A percentile compares a stretch with the other conserved stretches of the same genome.
phyloP scores from a whole-genome alignment of 2,329 filamentous ascomycete species.

The Xylaria sp. region DNA sequence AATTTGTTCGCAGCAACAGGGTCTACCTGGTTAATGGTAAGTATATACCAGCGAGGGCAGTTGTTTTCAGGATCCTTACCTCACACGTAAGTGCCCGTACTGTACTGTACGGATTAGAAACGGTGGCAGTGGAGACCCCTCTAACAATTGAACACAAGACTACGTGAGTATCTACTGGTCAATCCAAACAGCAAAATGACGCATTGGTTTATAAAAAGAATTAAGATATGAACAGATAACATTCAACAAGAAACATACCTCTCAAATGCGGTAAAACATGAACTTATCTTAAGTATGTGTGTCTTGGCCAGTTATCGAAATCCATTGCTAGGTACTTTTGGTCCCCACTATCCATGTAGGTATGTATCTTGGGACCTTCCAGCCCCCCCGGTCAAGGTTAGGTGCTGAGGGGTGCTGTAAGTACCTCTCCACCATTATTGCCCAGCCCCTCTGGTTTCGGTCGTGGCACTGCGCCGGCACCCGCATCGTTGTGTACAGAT shows the following conservation, averaged over 20 bases:
- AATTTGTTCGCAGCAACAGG: neutral
- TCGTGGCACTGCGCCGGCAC: slow-evolving; percentile 27
- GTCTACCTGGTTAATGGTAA: neutral
- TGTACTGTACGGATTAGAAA: neutral
- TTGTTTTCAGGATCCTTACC: neutral
- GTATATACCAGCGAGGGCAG: too few species aligned
- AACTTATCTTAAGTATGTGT: neutral
- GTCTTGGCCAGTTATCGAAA: too few species aligned
- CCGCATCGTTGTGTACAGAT: slow-evolving; percentile 10
- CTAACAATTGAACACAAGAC: neutral
- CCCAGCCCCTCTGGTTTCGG: slow-evolving; percentile 30
- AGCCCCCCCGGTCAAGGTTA: too few species aligned
- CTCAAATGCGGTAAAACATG: neutral
- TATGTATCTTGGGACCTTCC: too few species aligned
- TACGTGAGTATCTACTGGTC: neutral
- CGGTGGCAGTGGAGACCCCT: neutral
- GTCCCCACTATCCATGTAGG: too few species aligned
- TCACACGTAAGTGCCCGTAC: neutral
- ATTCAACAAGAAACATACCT: too few species aligned
- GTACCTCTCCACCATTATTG: neutral
- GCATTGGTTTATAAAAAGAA: too few species aligned
- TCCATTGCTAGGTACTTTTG: too few species aligned
- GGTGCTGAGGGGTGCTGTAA: too few species aligned
- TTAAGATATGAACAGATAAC: neutral
- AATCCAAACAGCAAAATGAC: neutral